phyloP scores from a whole-genome alignment of 2,329 filamentous ascomycete genomes.

The Tolypocladium album region DNA sequence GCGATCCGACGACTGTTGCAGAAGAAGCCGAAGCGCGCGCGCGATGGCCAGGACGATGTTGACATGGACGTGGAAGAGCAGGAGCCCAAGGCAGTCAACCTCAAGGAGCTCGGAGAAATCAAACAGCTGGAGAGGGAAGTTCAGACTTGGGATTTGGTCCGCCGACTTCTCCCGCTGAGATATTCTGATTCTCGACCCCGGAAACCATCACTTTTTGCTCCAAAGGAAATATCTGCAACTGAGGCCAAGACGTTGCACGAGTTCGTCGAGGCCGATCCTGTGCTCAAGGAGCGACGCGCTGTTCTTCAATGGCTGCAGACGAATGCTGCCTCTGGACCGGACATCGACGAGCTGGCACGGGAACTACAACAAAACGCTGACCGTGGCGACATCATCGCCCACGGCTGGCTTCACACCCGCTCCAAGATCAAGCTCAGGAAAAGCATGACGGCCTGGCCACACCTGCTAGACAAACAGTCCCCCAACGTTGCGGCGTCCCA shows the following conservation, averaged over 20 bases:
- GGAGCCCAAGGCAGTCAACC: neutral
- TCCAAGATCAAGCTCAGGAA: slow-evolving; percentile 86
- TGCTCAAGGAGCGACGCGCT: slow-evolving; percentile 66
- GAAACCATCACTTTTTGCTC: slow-evolving; percentile 15
- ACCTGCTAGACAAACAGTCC: slow-evolving; percentile 52
- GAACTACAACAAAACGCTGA: slow-evolving; percentile 69
- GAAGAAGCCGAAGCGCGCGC: slow-evolving; percentile 15
- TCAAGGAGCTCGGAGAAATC: slow-evolving; percentile 11
- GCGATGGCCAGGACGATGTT: slow-evolving; percentile 30
- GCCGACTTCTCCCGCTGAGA: slow-evolving; percentile 61
- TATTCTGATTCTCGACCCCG: slow-evolving; percentile 30
- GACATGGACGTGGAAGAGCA: slow-evolving; percentile 46
- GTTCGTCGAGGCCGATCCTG: slow-evolving; percentile 62
- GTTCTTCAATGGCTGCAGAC: slow-evolving; percentile 81
- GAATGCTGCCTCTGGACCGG: slow-evolving; percentile 58
- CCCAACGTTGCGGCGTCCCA: slow-evolving; percentile 44
- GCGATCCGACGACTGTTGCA: slow-evolving; percentile 25
- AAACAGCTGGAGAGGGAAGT: slow-evolving; percentile 66
- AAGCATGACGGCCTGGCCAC: slow-evolving; percentile 57
- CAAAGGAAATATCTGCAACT: slow-evolving; percentile 13
- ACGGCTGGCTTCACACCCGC: slow-evolving; percentile 89
- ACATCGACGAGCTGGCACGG: slow-evolving; percentile 65
- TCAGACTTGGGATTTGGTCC: slow-evolving; percentile 82
- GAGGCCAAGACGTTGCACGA: slow-evolving; percentile 44
- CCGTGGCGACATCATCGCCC: slow-evolving; percentile 69